Conservation (phyloP, 2,329 filamentous ascomycete genomes). For the Thielaviopsis euricoi region DNA sequence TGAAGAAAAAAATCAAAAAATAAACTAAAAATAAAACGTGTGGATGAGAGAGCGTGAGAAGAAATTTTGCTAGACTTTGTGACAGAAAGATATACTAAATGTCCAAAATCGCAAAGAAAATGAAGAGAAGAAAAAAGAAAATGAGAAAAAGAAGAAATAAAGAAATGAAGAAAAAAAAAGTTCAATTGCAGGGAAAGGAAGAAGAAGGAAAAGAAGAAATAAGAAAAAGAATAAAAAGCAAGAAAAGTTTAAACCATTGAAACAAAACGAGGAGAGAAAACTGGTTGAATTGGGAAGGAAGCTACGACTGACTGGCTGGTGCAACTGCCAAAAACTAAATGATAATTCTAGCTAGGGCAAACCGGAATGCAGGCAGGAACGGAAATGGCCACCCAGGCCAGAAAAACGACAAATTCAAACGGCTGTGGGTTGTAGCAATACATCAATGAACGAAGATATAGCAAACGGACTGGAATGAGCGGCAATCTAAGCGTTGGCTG, state of each 20-base stretch:
- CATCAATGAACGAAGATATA: background rate
- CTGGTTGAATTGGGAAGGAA: background rate
- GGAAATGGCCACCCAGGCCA: background rate
- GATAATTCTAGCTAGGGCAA: background rate
- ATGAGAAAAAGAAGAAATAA: background rate
- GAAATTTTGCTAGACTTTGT: background rate
- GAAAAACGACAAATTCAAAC: background rate
- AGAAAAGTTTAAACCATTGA: background rate
- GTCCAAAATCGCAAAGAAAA: background rate
- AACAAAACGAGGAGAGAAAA: background rate
- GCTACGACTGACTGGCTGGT: background rate
- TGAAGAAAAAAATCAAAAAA: background rate
- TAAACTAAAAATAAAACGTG: background rate
- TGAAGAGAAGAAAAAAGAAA: background rate
- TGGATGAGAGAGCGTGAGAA: background rate
- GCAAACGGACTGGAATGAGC: background rate
- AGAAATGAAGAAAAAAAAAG: background rate
- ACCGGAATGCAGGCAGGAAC: background rate
- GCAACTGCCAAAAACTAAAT: background rate
- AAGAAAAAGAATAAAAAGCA: background rate
- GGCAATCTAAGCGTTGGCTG: background rate
- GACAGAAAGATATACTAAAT: background rate
- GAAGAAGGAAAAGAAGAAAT: background rate
- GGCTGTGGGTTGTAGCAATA: background rate
- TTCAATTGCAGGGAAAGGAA: background rate